Base-by-base conservation (phyloP, 2,329 filamentous ascomycete genomes). In the Cytospora chrysosperma region DNA sequence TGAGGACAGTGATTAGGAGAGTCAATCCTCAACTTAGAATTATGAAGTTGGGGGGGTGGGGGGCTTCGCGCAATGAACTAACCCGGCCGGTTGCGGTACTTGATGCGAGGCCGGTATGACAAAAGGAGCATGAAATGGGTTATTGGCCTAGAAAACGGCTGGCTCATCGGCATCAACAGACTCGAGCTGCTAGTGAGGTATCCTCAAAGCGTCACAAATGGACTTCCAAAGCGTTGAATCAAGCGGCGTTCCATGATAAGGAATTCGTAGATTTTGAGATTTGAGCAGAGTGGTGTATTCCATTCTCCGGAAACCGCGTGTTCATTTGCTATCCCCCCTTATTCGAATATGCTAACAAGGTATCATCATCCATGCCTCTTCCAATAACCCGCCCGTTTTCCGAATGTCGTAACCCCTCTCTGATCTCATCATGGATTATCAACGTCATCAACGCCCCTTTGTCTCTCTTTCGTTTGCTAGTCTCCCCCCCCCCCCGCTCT, bases 1-100 rank as follows among this genome's bases (percentile, higher is more conserved):
- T 1, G 58, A 51, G 54, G 64, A 66, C 27, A 64, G 61, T 40
- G 64, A 66, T 50, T 64, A 66, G 64, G 52, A 30, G 54, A 53
- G 10, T 34, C 19, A 51, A 34, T 24, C n/a, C 19, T 49, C 30
- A 24, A 47, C n/a, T 47, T 24, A n/a, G n/a, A n/a, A n/a, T n/a
- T n/a, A n/a, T n/a, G n/a, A n/a, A n/a, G n/a, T n/a, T n/a, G n/a
- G n/a, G n/a, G n/a, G n/a, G n/a, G n/a, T n/a, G n/a, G n/a, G n/a
- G n/a, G n/a, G n/a, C n/a, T n/a, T n/a, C n/a, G n/a, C n/a, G n/a
- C n/a, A n/a, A n/a, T n/a, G n/a, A n/a, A n/a, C n/a, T n/a, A n/a
- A n/a, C n/a, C n/a, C n/a, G n/a, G n/a, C n/a, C n/a, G n/a, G n/a
- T n/a, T n/a, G n/a, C n/a, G n/a, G n/a, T 47, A 40, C 27, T 47